Conservation (phyloP, 495 filamentous ascomycete genomes). For the Rusavskia elegans region DNA sequence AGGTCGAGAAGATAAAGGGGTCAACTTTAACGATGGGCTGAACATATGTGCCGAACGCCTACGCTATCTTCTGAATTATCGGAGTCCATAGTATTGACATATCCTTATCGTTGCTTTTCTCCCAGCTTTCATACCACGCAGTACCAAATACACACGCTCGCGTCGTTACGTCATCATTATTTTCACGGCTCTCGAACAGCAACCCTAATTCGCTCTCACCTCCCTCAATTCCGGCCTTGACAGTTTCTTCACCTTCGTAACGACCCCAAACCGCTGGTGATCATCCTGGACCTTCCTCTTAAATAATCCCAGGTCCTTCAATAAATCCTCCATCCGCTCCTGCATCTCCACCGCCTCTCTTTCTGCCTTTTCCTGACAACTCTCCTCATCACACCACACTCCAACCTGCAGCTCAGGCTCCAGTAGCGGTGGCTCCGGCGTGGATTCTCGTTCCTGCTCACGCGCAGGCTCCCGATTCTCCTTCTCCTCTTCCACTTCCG, state of each 20-base stretch:
- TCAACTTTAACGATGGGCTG: neutral
- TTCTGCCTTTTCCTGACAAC: conserved; percentile 28
- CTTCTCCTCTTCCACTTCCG: conserved; percentile 17
- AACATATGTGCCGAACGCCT: neutral
- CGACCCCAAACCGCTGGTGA: conserved; percentile 35
- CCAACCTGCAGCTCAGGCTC: conserved; percentile 29
- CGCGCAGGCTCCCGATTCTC: conserved; percentile 13
- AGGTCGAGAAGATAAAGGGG: conserved; percentile 28
- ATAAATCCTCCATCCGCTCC: conserved; percentile 26
- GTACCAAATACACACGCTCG: neutral
- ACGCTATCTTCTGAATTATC: neutral
- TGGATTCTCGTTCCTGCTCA: neutral
- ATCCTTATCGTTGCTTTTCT: neutral
- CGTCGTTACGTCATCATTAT: too few species aligned
- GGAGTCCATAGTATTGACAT: neutral
- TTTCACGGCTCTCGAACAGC: neutral
- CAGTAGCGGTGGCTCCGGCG: conserved; percentile 18
- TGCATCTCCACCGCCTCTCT: conserved; percentile 25
- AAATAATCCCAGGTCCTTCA: conserved; percentile 51
- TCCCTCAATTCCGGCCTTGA: conserved; percentile 4
- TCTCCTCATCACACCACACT: conserved; percentile 17
- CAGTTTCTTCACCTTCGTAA: conserved; percentile 9
- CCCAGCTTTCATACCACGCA: neutral
- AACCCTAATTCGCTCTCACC: conserved; percentile 8
- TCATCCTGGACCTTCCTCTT: conserved; percentile 73